Base-by-base conservation (phyloP, 495 filamentous ascomycete species). In the Daldinia concentrica region DNA sequence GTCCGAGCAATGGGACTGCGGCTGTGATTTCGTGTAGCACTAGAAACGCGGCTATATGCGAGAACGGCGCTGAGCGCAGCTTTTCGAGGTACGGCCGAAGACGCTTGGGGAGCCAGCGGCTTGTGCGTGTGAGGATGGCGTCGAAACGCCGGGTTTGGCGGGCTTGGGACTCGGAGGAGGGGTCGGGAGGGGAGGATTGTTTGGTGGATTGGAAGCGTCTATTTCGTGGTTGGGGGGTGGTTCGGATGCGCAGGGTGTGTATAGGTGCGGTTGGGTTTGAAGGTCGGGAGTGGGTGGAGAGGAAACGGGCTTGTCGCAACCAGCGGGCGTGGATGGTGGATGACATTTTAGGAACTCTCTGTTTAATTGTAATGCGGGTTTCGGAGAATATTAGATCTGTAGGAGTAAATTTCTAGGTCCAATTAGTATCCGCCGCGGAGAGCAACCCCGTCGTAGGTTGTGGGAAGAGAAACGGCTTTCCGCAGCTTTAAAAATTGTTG, bases 1-100 rank as follows among this genome's bases (percentile, higher is more conserved):
- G 84, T 0, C 89, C 91, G 29, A 94, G 77, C 0, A 98, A 79
- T 0, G 95, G 94, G 4, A 93, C 68, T 14, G 98, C 79, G 17
- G 95, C 95, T 0, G 95, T 98, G 34, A 96, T 64, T 77, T 99
- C 95, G 83, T 99, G 95, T 0, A 99, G 86, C 43, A 97, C 81
- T 9, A 99, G 81, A 78, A 99, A 99, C 3, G 95, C 88, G 6
- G 89, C 88, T 41, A 97, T 83, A 80, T 97, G 93, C 3, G 92
- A 91, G 24, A 93, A 69, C 0, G 95, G 95, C 9, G 93, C 94
- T 54, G 84, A 82, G 63, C 89, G 84, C 9, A 99, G 85, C 17
- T 88, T 87, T 15, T 80, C 79, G 39, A 91, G 90, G 79, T 92
- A 93, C 37, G 76, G 74, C 8, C 63, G 78, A 1, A 89, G 88